A percentile compares a stretch with the other conserved stretches of the same genome.
These are phyloP conservation scores for Colletotrichum sp. DNA, from an alignment of 2,329 filamentous ascomycete species.

Conservation along the genomic window DNA sequence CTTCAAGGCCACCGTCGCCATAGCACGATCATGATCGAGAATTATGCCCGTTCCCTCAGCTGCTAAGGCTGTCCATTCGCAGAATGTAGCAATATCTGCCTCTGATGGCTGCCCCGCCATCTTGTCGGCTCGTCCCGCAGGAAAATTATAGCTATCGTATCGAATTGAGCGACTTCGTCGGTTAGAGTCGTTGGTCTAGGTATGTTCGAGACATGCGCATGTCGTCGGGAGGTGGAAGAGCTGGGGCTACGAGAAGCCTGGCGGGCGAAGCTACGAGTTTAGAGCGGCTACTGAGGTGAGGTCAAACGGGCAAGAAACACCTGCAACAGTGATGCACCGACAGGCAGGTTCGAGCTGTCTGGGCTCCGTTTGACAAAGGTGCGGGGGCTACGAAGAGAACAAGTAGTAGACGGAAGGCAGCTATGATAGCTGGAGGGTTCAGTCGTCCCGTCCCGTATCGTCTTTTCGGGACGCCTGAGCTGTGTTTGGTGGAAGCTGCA, in stretches of 20 bases:
- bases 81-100: slow-evolving; percentile 41
- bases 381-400: background rate
- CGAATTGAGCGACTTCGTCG: background rate
- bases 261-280: slow-evolving; percentile 4
- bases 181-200: background rate
- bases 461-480: background rate
- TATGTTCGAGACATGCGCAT: background rate
- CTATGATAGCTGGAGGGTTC: background rate
- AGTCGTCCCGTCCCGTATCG: background rate
- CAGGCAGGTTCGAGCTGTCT: background rate
- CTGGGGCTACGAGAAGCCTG: background rate
- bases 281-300: background rate
- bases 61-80: slow-evolving; percentile 38
- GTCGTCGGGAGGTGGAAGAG: background rate
- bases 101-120: slow-evolving; percentile 39
- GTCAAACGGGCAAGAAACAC: background rate
- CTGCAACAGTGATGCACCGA: background rate
- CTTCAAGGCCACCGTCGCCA: slow-evolving; percentile 48
- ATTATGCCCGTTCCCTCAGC: slow-evolving; percentile 31
- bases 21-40: slow-evolving; percentile 37
- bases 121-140: slow-evolving; percentile 13
- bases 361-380: background rate
- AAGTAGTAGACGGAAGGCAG: background rate
- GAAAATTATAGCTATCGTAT: background rate
- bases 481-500: background rate